Conservation (phyloP, 148 eudicot genomes). For the Fagopyrum homotropicum region DNA sequence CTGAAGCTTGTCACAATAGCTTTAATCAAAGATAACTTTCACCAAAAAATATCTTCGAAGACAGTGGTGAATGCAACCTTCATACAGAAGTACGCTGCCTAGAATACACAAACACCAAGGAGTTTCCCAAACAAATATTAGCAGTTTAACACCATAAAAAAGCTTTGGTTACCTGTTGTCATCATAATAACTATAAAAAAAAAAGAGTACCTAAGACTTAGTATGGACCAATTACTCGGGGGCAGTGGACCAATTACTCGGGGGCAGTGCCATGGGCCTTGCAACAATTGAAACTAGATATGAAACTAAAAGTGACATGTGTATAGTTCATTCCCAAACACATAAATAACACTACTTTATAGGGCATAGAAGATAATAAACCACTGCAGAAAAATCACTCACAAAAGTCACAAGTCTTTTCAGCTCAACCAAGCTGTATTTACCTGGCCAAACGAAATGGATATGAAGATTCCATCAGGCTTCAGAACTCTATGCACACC, state of each 20-base stretch:
- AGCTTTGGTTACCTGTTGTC: background rate
- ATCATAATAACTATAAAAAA: background rate
- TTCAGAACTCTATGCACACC: conserved; percentile 82
- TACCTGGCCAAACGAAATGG: conserved; percentile 97
- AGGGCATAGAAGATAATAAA: background rate
- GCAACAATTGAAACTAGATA: background rate
- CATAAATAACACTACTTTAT: background rate
- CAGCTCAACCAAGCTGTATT: background rate
- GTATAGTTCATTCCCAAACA: background rate
- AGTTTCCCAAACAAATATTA: background rate
- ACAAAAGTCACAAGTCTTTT: background rate
- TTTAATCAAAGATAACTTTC: background rate
- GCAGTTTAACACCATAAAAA: background rate
- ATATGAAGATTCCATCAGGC: conserved; percentile 79
- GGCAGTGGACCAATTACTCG: background rate
- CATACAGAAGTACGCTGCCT: background rate
- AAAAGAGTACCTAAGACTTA: background rate
- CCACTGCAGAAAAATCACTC: background rate
- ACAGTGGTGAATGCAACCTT: background rate
- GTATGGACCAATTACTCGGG: background rate
- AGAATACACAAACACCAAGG: background rate
- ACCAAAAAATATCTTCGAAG: background rate
- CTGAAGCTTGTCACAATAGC: background rate
- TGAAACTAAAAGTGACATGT: background rate
- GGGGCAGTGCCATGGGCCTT: background rate